Evolutionary conservation across 2,329 filamentous ascomycete species (phyloP).

Genomic region (Sarocladium brachiariae): DNA sequence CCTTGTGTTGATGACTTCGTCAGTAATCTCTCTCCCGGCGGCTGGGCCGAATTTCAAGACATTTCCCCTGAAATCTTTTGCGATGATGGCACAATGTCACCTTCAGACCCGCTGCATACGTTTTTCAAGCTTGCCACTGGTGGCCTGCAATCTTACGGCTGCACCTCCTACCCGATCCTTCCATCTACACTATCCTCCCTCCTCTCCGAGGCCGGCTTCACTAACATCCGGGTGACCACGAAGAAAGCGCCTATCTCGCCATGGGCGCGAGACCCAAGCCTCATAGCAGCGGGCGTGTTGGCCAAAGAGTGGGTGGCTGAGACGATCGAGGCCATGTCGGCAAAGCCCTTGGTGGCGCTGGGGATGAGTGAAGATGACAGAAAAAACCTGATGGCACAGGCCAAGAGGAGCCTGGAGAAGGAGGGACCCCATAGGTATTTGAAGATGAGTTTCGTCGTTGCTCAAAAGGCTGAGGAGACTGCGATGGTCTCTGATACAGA

Average conservation of each 20-base stretch:
- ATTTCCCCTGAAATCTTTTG: slow-evolving; percentile 33
- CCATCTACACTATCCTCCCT: slow-evolving; percentile 23
- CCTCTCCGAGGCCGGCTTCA: slow-evolving; percentile 36
- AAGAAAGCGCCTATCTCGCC: slow-evolving; percentile 39
- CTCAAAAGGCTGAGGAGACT: slow-evolving; percentile 26
- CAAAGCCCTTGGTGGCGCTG: slow-evolving; percentile 33
- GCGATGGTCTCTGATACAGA: slow-evolving; percentile 12
- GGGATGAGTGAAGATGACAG: slow-evolving; percentile 28
- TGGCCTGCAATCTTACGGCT: slow-evolving; percentile 29
- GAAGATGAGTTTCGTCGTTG: slow-evolving; percentile 35
- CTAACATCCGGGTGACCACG: slow-evolving; percentile 33
- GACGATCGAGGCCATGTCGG: slow-evolving; percentile 33
- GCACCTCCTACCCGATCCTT: slow-evolving; percentile 28
- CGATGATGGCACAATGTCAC: slow-evolving; percentile 37
- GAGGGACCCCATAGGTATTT: slow-evolving; percentile 34
- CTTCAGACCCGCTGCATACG: slow-evolving; percentile 29
- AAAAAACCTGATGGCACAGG: slow-evolving; percentile 23
- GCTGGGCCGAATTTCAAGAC: slow-evolving; percentile 46
- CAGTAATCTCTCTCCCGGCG: slow-evolving; percentile 38
- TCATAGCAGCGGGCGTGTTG: slow-evolving; percentile 36
- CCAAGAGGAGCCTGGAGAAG: slow-evolving; percentile 25
- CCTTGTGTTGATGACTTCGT: not conserved
- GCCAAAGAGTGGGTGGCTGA: slow-evolving; percentile 36
- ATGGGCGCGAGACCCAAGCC: slow-evolving; percentile 34
- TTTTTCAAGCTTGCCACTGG: slow-evolving; percentile 26